phyloP scores from a whole-genome alignment of 345 rosid genomes.

The Citrus inodora region DNA sequence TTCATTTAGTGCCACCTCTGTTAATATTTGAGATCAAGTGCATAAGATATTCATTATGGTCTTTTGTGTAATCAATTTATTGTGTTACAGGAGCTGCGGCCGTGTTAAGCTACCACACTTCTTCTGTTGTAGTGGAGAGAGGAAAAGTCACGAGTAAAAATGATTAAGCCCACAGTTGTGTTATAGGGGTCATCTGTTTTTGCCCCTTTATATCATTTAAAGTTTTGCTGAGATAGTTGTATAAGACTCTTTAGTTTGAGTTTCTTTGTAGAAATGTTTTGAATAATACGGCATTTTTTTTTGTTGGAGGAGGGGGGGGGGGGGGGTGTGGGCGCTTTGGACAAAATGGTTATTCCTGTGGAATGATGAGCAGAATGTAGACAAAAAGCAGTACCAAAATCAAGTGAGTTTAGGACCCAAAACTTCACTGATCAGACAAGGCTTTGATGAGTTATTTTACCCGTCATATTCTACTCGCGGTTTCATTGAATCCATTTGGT shows the following conservation, averaged over 20 bases:
- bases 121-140: constrained; percentile 92
- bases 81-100: constrained; percentile 69
- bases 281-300: not conserved
- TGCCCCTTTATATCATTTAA: not conserved
- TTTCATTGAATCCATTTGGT: not conserved
- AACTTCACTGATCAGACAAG: not conserved
- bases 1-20: not conserved
- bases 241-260: not conserved
- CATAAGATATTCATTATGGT: not conserved
- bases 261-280: not conserved
- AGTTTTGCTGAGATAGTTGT: not conserved
- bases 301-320: no score
- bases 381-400: no score
- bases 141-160: constrained; percentile 20
- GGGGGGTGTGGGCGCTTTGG: accelerated
- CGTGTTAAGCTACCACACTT: constrained; percentile 90
- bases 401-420: no score
- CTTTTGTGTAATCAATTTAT: not conserved
- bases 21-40: not conserved
- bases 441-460: not conserved
- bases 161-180: not conserved
- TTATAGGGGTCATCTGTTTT: not conserved
- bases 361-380: not conserved
- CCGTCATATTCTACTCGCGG: not conserved
- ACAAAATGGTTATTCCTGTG: not conserved